Evolutionary conservation across 169 alveolate genomes (phyloP), one percentile per base, ranked within the genome.

Genomic region (Eimeria zaria): DNA sequence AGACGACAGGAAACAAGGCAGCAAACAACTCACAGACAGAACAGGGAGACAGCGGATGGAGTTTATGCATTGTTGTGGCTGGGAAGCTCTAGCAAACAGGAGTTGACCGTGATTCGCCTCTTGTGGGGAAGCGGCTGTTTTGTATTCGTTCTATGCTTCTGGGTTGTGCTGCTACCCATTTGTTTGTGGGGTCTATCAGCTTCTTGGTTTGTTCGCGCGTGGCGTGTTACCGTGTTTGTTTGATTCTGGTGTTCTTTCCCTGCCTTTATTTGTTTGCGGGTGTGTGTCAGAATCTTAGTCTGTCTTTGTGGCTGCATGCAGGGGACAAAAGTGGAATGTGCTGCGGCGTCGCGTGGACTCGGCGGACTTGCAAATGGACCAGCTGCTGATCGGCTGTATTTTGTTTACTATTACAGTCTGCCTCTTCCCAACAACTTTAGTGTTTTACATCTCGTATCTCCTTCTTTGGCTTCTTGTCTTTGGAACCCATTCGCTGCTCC

Each of bases 261-360:
- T 74, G 18, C 6, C 51, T 39, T 30, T 2, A 67, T 24, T 16
- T 60, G 60, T n/a, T 39, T 41, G 30, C 85, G 41, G 16, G 51
- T 46, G 64, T 4, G 60, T 55, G 58, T 36, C 7, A 14, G 53
- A 67, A 39, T 58, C 93, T 27, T 16, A 30, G 93, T 14, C 64
- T 55, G 27, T 16, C 16, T 33, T 20, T 41, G 85, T 41, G 41
- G 41, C 33, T 78, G 80, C 89, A 27, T 64, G 80, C 94, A 89
- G 96, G 58, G 97, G 97, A 44, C 76, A 84, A 48, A 95, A 95
- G 90, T 89, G 95, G 95, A 95, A 95, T 30, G 92, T 95, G 41
- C 83, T 95, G 81, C 97, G 97, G 41, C 85, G 89, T 5, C 97
- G 97, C n/a, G 97, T 89, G 69, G 97, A 95, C 51, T 64, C 95